These are phyloP conservation scores for Termitomyces sp. DNA, from an alignment of 1,284 basidiomycete genomes.

Conservation along the genomic window DNA sequence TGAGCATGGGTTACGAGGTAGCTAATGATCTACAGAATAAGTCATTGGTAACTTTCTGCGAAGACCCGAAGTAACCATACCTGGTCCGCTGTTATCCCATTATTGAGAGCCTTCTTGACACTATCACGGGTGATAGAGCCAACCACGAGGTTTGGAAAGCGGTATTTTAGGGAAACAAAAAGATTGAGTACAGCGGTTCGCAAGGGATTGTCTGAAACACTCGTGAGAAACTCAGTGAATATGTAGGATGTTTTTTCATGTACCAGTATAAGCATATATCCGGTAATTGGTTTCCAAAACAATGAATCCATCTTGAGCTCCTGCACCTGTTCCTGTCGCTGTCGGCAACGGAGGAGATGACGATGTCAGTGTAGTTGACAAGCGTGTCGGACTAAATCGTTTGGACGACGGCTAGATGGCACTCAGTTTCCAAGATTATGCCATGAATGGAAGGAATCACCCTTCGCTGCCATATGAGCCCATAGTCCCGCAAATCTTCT, in stretches of 20 bases:
- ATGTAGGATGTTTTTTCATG: slow-evolving; percentile 10
- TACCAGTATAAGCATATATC: slow-evolving; percentile 96
- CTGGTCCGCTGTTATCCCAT: slow-evolving; percentile 96
- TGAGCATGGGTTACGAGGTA: slow-evolving; percentile 95
- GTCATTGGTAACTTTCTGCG: background rate
- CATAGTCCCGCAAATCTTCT: slow-evolving; percentile 91
- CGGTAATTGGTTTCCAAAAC: slow-evolving; percentile 99
- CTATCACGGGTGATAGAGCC: slow-evolving; percentile 93
- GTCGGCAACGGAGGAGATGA: slow-evolving; percentile 70
- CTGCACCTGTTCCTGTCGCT: slow-evolving; percentile 51
- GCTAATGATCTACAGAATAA: slow-evolving; percentile 74
- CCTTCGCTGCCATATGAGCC: slow-evolving; percentile 82
- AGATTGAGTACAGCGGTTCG: slow-evolving; percentile 96
- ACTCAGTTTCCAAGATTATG: slow-evolving; percentile 10
- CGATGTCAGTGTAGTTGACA: slow-evolving; percentile 90
- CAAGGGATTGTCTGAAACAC: slow-evolving; percentile 76
- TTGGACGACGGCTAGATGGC: slow-evolving; percentile 55
- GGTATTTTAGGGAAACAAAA: slow-evolving; percentile 88
- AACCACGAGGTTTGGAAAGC: slow-evolving; percentile 95
- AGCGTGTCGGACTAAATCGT: slow-evolving; percentile 92
- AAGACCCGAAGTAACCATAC: slow-evolving; percentile 35
- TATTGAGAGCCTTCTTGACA: slow-evolving; percentile 89
- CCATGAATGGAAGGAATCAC: slow-evolving; percentile 30
- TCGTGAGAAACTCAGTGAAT: slow-evolving; percentile 15
- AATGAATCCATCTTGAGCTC: slow-evolving; percentile 81